Evolutionary conservation across 2,329 filamentous ascomycete genomes (phyloP), one percentile per base, ranked within the genome.

Genomic region (Aspergillus costaricaensis): DNA sequence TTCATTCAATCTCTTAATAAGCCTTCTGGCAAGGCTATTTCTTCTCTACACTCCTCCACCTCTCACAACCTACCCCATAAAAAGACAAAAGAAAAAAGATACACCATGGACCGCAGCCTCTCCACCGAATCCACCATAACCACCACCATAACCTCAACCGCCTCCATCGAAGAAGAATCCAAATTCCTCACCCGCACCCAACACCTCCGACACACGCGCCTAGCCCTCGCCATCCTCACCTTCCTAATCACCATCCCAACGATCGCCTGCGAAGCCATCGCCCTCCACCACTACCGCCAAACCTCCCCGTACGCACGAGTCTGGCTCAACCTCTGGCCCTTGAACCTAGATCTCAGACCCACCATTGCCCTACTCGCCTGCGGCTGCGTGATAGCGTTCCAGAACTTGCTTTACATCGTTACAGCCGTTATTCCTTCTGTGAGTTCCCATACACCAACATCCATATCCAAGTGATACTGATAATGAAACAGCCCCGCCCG

Each of bases 281-380:
- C 77, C 21, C 66, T 77, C n/a, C 70, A 69, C 4, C 72, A 76
- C 51, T 80, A 80, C 62, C 72, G 72, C 14, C 57, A 62, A 14
- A 80, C 78, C 4, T 68, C 68, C n/a, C 63, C 70, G 19, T 78
- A 72, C 60, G 68, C 69, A 8, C 62, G 67, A 21, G 67, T 69
- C 15, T 70, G 74, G 44, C 66, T 81, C 5, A 68, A 72, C 21
- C 68, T 80, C 1, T 81, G 79, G 79, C 78, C 79, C 3, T 57
- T 73, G 58, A 76, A 79, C 58, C 64, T 80, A 50, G 77, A 80
- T 60, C 32, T 77, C 10, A 73, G 76, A 21, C 77, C 77, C 12
- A 77, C 75, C 0, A 68, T 76, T 17, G 76, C 74, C 15, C 63
- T 74, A 0, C 61, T 81, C 36, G 66, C 72, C 3, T 76, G 75